These are phyloP conservation scores for Corynascus novoguineensis DNA, from an alignment of 495 filamentous ascomycete species.

Conservation along the genomic window DNA sequence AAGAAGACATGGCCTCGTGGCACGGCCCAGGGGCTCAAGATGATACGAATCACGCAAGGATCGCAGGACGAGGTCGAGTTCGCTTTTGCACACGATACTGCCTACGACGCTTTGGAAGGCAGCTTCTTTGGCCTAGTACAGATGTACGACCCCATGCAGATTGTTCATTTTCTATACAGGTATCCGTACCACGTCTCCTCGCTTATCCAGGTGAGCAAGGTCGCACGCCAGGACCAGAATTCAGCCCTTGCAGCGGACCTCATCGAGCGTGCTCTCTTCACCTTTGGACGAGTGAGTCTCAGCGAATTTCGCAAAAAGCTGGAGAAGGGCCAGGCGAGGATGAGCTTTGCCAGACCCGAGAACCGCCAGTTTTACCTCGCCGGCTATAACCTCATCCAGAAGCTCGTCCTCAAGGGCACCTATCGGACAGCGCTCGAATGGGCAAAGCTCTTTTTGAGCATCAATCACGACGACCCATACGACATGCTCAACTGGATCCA, in stretches of 20 bases:
- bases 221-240: conserved; percentile 84
- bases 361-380: conserved; percentile 92
- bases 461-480: conserved; percentile 81
- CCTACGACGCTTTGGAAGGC: conserved; percentile 71
- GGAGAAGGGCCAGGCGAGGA: conserved; percentile 68
- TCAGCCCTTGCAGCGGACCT: conserved; percentile 79
- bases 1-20: conserved; percentile 87
- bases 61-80: conserved; percentile 56
- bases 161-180: conserved; percentile 41
- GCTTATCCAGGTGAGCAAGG: conserved; percentile 85
- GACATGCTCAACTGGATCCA: conserved; percentile 72
- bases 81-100: conserved; percentile 64
- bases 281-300: conserved; percentile 78
- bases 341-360: conserved; percentile 73
- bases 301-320: conserved; percentile 71
- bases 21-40: conserved; percentile 74
- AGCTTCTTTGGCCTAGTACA: conserved; percentile 75
- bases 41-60: conserved; percentile 58
- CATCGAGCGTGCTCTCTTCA: conserved; percentile 86
- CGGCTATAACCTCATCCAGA: conserved; percentile 79
- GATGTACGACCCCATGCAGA: conserved; percentile 68
- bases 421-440: conserved; percentile 91
- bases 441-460: conserved; percentile 72
- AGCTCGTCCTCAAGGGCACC: conserved; percentile 82
- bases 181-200: conserved; percentile 86